These are phyloP conservation scores for Neofusicoccum parvum DNA, from an alignment of 2,329 filamentous ascomycete species.

Conservation along the genomic window DNA sequence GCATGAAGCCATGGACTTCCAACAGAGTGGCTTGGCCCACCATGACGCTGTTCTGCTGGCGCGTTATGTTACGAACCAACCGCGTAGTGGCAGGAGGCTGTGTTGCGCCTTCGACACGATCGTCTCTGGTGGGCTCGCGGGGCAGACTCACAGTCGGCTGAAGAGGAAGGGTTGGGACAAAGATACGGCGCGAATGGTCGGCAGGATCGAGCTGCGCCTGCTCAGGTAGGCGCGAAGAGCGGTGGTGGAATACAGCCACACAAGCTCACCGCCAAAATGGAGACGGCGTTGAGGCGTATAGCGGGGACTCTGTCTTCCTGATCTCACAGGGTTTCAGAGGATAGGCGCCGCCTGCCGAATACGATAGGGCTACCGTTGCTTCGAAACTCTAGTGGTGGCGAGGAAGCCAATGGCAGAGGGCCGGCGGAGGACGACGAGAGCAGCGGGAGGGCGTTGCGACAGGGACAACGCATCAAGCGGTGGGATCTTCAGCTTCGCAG, in stretches of 20 bases:
- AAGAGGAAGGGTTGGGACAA: neutral
- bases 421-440: neutral
- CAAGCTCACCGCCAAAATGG: neutral
- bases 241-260: neutral
- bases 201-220: neutral
- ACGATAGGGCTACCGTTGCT: conserved; percentile 9
- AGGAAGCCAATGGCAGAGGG: neutral
- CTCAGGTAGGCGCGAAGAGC: neutral
- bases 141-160: neutral
- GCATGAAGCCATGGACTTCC: no score
- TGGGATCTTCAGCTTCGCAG: conserved; percentile 1
- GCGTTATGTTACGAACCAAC: no score
- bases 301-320: neutral
- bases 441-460: neutral
- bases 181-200: neutral
- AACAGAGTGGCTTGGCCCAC: no score
- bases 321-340: neutral
- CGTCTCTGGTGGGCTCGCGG: no score
- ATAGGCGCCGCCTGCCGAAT: neutral
- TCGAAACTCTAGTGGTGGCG: neutral
- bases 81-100: neutral
- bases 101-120: neutral
- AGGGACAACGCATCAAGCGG: conserved; percentile 5
- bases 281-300: neutral
- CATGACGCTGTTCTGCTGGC: no score